These are phyloP conservation scores for Teunomyces stri DNA, from an alignment of 805 yeast species.

Conservation along the genomic window DNA sequence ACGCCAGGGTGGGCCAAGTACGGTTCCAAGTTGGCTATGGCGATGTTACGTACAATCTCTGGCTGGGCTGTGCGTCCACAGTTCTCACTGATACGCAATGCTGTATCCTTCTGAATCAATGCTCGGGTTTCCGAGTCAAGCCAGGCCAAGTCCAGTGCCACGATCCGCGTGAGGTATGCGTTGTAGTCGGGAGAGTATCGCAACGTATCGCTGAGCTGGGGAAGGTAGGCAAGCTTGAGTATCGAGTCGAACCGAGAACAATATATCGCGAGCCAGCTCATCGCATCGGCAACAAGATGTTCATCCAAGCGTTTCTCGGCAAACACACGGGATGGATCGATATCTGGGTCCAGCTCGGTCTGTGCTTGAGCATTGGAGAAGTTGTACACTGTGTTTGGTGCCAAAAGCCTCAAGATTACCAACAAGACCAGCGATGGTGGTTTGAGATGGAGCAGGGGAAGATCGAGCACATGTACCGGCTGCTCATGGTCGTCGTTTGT, in stretches of 20 bases:
- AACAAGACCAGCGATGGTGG: slow-evolving; percentile 49
- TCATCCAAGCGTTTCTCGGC: slow-evolving; percentile 29
- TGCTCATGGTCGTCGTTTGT: slow-evolving; percentile 19
- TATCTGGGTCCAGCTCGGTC: not conserved
- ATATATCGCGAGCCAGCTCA: slow-evolving; percentile 44
- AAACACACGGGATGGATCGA: slow-evolving; percentile 21
- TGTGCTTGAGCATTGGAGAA: slow-evolving; percentile 31
- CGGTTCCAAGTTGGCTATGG: slow-evolving; percentile 34
- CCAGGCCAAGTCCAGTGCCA: slow-evolving; percentile 52
- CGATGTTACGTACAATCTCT: slow-evolving; percentile 58
- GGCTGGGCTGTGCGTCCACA: slow-evolving; percentile 88
- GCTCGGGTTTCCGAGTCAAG: slow-evolving; percentile 34
- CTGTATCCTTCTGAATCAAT: slow-evolving; percentile 51
- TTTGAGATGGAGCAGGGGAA: slow-evolving; percentile 47
- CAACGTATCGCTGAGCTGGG: slow-evolving; percentile 25
- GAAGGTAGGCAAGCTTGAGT: slow-evolving; percentile 21
- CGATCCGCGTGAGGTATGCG: slow-evolving; percentile 47
- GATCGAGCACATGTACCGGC: slow-evolving; percentile 54
- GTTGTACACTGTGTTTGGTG: slow-evolving; percentile 50
- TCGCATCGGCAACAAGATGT: slow-evolving; percentile 21
- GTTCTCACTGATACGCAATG: slow-evolving; percentile 69
- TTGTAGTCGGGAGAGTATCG: slow-evolving; percentile 37
- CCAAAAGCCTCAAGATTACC: slow-evolving; percentile 46
- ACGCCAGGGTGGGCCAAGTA: slow-evolving; percentile 8
- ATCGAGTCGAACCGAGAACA: slow-evolving; percentile 32